phyloP scores from a whole-genome alignment of 352 stramenopile species.

The Phytophthora cactorum region DNA sequence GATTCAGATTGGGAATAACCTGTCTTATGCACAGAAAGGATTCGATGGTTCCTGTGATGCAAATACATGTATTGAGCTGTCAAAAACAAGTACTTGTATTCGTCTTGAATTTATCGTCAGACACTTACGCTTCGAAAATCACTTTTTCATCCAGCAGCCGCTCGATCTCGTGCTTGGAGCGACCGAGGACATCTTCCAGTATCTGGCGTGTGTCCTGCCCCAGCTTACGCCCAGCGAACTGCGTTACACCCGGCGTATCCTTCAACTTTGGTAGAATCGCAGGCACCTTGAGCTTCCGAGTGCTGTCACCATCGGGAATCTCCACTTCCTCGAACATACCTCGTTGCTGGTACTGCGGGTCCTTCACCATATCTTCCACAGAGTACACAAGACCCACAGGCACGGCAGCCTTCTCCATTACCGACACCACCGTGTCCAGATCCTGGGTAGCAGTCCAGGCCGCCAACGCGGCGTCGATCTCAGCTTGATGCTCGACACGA shows the following conservation, averaged over 20 bases:
- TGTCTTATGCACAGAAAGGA: too few relatives aligned
- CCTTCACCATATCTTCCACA: conserved; percentile 78
- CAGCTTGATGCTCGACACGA: conserved; percentile 59
- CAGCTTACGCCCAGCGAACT: conserved; percentile 70
- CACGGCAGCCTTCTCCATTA: conserved; percentile 64
- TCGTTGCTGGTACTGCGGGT: conserved; percentile 77
- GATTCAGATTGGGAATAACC: neutral
- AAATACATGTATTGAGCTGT: too few relatives aligned
- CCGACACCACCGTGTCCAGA: conserved; percentile 50
- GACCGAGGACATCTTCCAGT: conserved; percentile 57
- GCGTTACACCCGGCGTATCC: conserved; percentile 61
- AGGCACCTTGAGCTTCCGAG: conserved; percentile 62
- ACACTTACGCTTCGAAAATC: conserved; percentile 63
- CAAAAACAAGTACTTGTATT: too few relatives aligned
- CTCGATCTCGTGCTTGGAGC: conserved; percentile 62
- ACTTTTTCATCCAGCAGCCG: conserved; percentile 60
- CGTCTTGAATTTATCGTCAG: too few relatives aligned
- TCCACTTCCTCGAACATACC: conserved; percentile 79
- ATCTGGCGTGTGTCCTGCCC: conserved; percentile 76
- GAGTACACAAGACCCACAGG: conserved; percentile 83
- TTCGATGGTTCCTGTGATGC: too few relatives aligned
- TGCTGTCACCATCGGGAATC: conserved; percentile 43
- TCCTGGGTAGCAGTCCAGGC: conserved; percentile 60
- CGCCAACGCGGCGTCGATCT: conserved; percentile 69
- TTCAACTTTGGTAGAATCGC: conserved; percentile 82